Evolutionary conservation across 225 moss, liverwort and hornwort species (phyloP).

Genomic region (Polytrichum formosum): DNA sequence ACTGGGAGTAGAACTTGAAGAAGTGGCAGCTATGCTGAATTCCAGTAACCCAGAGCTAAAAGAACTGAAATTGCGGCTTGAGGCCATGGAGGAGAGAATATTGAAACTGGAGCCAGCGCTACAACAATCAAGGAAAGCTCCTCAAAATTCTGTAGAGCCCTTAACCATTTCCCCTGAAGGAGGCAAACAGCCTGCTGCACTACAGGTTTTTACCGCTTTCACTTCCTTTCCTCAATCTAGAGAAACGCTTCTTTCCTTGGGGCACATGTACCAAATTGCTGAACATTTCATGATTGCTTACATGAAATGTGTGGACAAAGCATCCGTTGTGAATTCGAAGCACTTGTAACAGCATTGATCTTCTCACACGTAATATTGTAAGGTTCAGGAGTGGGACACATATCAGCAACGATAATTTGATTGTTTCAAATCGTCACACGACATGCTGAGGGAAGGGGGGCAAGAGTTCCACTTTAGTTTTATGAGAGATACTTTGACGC

Average conservation of each 20-base stretch:
- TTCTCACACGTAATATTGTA: neutral
- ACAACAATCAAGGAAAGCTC: constrained; percentile 5
- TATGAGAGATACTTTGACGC: neutral
- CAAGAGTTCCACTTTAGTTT: too few relatives aligned
- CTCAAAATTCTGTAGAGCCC: constrained; percentile 6
- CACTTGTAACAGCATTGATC: neutral
- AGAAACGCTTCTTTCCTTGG: too few relatives aligned
- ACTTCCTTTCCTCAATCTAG: too few relatives aligned
- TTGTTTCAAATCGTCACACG: too few relatives aligned
- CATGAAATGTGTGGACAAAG: too few relatives aligned
- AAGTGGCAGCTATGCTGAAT: constrained; percentile 32
- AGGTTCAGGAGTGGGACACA: too few relatives aligned
- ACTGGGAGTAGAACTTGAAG: constrained; percentile 40
- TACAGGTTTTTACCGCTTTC: constrained; percentile 22
- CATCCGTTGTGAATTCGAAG: too few relatives aligned
- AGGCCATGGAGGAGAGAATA: constrained; percentile 30
- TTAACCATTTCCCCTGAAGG: constrained; percentile 6
- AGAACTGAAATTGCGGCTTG: constrained; percentile 25
- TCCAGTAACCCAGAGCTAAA: constrained; percentile 30
- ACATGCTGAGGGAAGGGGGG: too few relatives aligned
- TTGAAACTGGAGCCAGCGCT: constrained; percentile 29
- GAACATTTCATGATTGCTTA: too few relatives aligned
- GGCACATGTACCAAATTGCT: too few relatives aligned
- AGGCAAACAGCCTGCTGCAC: constrained; percentile 13
- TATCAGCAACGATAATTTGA: too few relatives aligned